Evolutionary conservation across 2,329 filamentous ascomycete species (phyloP), one percentile per base, ranked within the genome.

Genomic region (Aspergillus pseudotamarii): DNA sequence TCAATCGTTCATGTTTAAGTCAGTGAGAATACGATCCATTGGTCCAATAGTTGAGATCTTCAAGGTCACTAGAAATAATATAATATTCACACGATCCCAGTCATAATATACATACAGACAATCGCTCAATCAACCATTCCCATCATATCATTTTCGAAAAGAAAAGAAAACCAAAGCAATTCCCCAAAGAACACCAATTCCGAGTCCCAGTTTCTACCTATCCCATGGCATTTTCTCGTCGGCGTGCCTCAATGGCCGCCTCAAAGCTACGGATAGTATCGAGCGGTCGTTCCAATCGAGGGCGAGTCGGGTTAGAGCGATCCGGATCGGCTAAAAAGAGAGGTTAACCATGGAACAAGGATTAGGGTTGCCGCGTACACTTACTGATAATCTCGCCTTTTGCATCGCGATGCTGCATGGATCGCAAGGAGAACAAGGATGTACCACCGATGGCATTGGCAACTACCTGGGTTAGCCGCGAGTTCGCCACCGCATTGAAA

Each of bases 181-280:
- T 26, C 46, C 50, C 16, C 11, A 56, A 60, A 60, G 5, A 41
- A 62, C 61, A 45, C 38, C 38, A 36, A 30, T 9, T 10, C 60
- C 63, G 45, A 16, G 21, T 41, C 28, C 54, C 43, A 55, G 10
- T 21, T 57, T 6, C 23, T 9, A 19, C 5, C 11, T 26, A 57
- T 69, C 48, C 66, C 62, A 68, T 66, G 8, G 65, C 64, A 58
- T 76, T 96, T 90, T 72, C 65, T 46, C 69, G 66, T 21, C 71
- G 70, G 46, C 71, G 68, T 9, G 89, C 87, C 72, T 96, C 92
- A 72, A 97, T 96, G 59, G 92, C 92, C 43, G 90, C 91, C 78
- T 97, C 92, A 67, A 97, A 97, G 59, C 90, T 90, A 72, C 92
- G 88, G 72, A 97, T 97, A 1, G 94, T 97, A 72, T 97, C 94